Base-by-base conservation (phyloP, 2,329 filamentous ascomycete genomes). In the Beauveria rudraprayagi region DNA sequence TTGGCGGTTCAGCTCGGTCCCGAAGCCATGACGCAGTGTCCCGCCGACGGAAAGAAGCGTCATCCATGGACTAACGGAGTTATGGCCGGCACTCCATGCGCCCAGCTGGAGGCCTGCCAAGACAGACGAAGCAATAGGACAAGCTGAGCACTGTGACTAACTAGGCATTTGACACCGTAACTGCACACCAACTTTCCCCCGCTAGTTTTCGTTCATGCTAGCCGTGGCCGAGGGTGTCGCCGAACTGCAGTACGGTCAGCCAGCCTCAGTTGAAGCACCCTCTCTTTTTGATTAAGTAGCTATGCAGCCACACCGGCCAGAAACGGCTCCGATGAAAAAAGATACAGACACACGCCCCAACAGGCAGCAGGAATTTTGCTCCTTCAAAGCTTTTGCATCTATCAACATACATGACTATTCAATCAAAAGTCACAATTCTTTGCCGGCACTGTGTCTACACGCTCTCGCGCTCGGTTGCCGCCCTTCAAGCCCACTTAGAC, bases 241-340 rank as follows among this genome's bases (percentile, higher is more conserved):
- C 46, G 24, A 60, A 53, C 47, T 57, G 30, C 19, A 41, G 19
- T 58, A 16, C 30, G 7, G 46, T 34, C 41, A 60, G 50, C 57
- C 37, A 60, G 50, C 57, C 37, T 28, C 41, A 60, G 34, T 41
- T 37, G 26, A 11, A 16, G 43, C 26, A 51, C 47, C 46, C 46
- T 26, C 28, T 22, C n/a, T 10, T 60, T 43, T 37, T 46, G 17
- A n/a, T 60, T 60, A 11, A 44, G 11, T 16, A 37, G 34, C 11
- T 52, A 60, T 60, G 57, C 57, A 60, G 57, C 57, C 57, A 60
- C 57, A 37, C 57, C 57, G 48, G 57, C 48, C 48, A 60, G 40
- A 26, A 16, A 47, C 57, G 57, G 48, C 40, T 28, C 48, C 50
- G 47, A 26, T 24, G 37, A 22, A 26, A 40, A 10, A 37, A 41